Conservation (phyloP, 1,284 basidiomycete genomes). For the Waitea zeae region DNA sequence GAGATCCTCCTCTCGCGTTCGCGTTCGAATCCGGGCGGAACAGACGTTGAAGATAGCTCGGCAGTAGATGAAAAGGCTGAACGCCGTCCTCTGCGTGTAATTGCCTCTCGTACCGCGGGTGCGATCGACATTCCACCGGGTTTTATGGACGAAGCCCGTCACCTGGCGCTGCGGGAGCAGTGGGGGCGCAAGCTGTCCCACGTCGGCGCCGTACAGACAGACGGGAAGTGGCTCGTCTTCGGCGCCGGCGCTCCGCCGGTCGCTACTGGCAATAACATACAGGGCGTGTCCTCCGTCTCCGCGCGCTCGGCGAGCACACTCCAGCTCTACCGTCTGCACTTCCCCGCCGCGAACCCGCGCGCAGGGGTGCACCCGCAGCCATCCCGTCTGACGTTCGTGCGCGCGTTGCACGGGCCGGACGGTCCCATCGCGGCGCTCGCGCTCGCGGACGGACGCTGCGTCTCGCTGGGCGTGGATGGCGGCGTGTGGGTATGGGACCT, state of each 20-base stretch:
- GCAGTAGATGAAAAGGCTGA: no score
- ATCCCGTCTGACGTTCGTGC: constrained; percentile 54
- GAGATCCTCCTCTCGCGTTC: constrained; percentile 43
- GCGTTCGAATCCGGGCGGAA: no score
- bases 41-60: no score
- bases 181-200: constrained; percentile 54
- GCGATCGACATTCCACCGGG: constrained; percentile 54
- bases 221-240: constrained; percentile 65
- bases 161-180: constrained; percentile 47
- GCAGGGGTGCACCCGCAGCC: constrained; percentile 21
- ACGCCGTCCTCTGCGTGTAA: no score
- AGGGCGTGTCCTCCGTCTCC: constrained; percentile 2
- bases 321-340: constrained; percentile 55
- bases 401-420: constrained; percentile 46
- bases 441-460: constrained; percentile 63
- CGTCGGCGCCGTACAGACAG: constrained; percentile 56
- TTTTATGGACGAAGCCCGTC: constrained; percentile 49
- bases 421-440: constrained; percentile 49
- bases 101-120: constrained; percentile 38
- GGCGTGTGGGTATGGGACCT: constrained; percentile 74
- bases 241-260: constrained; percentile 30
- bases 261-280: constrained; percentile 6
- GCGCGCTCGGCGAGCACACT: constrained; percentile 31
- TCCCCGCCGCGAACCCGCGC: constrained; percentile 28
- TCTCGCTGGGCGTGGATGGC: constrained; percentile 51